Evolutionary conservation across 1,284 basidiomycete genomes (phyloP).

Genomic region (Trametes versicolor): DNA sequence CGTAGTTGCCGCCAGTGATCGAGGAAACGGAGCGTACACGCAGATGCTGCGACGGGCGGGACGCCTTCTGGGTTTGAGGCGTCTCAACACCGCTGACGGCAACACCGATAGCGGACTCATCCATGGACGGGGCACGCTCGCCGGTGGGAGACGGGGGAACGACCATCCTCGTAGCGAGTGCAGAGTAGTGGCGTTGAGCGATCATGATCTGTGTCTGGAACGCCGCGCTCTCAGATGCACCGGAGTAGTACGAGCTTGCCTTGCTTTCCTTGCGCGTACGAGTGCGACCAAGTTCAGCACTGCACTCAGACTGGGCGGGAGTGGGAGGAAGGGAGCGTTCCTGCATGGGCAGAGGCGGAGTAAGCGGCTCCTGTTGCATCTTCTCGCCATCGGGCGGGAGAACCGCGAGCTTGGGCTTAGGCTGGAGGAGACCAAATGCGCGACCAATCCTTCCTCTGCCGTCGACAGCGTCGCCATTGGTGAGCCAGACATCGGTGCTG

Average conservation of each 20-base stretch:
- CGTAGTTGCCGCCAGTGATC: conserved; percentile 42
- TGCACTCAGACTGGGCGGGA: conserved; percentile 62
- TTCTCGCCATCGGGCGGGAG: conserved; percentile 61
- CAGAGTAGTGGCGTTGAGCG: conserved; percentile 73
- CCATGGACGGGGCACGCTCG: conserved; percentile 45
- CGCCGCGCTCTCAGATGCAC: conserved; percentile 58
- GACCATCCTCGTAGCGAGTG: conserved; percentile 68
- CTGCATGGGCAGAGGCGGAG: conserved; percentile 50
- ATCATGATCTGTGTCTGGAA: conserved; percentile 69
- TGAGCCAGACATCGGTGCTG: conserved; percentile 75
- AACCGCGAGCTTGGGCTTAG: conserved; percentile 72
- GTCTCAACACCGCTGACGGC: conserved; percentile 42
- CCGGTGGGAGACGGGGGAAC: conserved; percentile 55
- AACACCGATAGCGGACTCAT: conserved; percentile 48
- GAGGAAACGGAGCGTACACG: conserved; percentile 59
- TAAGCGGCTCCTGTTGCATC: conserved; percentile 47
- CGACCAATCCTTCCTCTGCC: conserved; percentile 67
- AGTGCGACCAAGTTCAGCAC: conserved; percentile 62
- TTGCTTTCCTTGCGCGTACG: conserved; percentile 57
- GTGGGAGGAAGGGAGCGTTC: conserved; percentile 50
- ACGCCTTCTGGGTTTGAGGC: conserved; percentile 23
- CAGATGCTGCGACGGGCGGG: conserved; percentile 52
- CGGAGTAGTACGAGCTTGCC: conserved; percentile 61
- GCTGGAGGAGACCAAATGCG: conserved; percentile 64
- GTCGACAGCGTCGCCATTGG: conserved; percentile 72